phyloP scores from a whole-genome alignment of 2,329 filamentous ascomycete genomes.

The Colletotrichum incanum region DNA sequence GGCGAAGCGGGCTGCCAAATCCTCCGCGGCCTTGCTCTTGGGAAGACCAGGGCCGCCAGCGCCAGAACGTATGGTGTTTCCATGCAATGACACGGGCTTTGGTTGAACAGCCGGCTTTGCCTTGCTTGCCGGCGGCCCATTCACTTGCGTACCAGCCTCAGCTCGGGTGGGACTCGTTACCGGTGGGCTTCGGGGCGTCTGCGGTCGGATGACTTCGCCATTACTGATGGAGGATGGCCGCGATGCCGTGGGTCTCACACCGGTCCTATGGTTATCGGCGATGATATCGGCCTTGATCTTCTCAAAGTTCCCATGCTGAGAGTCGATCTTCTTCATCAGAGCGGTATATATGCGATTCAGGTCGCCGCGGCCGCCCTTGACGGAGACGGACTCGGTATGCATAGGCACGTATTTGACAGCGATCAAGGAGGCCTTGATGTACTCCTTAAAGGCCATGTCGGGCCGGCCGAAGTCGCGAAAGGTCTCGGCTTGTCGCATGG shows the following conservation, averaged over 20 bases:
- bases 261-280: slow-evolving; percentile 74
- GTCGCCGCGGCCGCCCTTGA: slow-evolving; percentile 70
- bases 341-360: slow-evolving; percentile 64
- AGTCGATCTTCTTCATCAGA: slow-evolving; percentile 66
- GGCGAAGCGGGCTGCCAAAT: slow-evolving; percentile 71
- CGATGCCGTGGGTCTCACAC: slow-evolving; percentile 63
- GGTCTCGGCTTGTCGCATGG: slow-evolving; percentile 73
- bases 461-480: slow-evolving; percentile 75
- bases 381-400: slow-evolving; percentile 80
- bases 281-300: slow-evolving; percentile 73
- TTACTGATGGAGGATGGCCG: slow-evolving; percentile 33
- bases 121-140: slow-evolving; percentile 47
- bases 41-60: slow-evolving; percentile 48
- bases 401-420: slow-evolving; percentile 82
- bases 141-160: slow-evolving; percentile 5
- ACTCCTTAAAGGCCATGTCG: slow-evolving; percentile 86
- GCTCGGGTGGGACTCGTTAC: slow-evolving; percentile 37
- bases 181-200: slow-evolving; percentile 41
- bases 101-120: slow-evolving; percentile 70
- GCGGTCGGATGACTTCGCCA: slow-evolving; percentile 28
- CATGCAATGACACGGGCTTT: slow-evolving; percentile 78
- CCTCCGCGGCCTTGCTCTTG: slow-evolving; percentile 56
- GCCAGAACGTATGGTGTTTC: slow-evolving; percentile 67
- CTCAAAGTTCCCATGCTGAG: slow-evolving; percentile 66
- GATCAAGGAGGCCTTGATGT: slow-evolving; percentile 86